Percentiles rank a stretch among this genome's conserved stretches.
Evolutionary conservation across 139 green algal genomes (phyloP).

Genomic region (Zygnema cylindricum): DNA sequence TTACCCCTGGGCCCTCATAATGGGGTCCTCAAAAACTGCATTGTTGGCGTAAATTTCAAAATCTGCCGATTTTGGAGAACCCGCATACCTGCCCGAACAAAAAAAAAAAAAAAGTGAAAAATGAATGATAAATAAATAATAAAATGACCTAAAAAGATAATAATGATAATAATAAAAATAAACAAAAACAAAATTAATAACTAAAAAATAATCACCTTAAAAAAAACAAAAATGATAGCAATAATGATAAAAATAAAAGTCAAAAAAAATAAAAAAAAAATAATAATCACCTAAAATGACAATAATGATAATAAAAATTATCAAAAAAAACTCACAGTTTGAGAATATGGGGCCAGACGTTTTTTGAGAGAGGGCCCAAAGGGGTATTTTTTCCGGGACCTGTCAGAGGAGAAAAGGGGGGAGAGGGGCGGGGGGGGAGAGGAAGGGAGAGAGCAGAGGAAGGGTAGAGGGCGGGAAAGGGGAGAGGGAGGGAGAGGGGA

Average conservation of each 20-base stretch:
- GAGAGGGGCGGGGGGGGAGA: too few species aligned
- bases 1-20: constrained; percentile 29
- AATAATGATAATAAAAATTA: not conserved
- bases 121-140: not conserved
- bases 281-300: too few species aligned
- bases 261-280: not conserved
- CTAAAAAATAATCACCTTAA: too few species aligned
- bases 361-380: not conserved
- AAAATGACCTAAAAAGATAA: not conserved
- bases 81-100: constrained; percentile 6
- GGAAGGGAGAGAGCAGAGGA: too few species aligned
- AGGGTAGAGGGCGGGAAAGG: too few species aligned
- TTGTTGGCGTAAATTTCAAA: constrained; percentile 34
- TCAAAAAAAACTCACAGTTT: not conserved
- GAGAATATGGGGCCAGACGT: constrained; percentile 4
- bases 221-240: not conserved
- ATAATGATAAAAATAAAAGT: not conserved
- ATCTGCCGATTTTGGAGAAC: not conserved
- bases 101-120: not conserved
- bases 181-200: not conserved
- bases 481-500: not conserved
- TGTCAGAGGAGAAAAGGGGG: not conserved
- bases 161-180: not conserved
- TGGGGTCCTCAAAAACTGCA: constrained; percentile 23
- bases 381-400: not conserved